Percentiles rank a stretch among this genome's conserved stretches.
Evolutionary conservation across 129 eudicot genomes (phyloP).

Genomic region (Cynara cardunculus): DNA sequence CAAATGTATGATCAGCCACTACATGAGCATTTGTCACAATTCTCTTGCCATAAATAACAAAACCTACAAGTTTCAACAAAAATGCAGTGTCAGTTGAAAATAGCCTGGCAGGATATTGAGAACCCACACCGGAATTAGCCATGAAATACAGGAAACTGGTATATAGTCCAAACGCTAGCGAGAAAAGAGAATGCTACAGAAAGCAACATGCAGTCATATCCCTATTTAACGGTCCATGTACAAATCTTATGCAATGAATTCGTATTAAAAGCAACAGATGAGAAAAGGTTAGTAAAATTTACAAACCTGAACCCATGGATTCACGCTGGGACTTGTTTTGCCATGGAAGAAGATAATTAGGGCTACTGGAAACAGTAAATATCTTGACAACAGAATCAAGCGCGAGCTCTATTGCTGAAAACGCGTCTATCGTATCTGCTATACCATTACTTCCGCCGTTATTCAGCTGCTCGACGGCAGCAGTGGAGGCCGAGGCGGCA

Average conservation of each 20-base stretch:
- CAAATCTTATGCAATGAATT: constrained; percentile 4
- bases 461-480: constrained; percentile 23
- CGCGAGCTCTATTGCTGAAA: constrained; percentile 72
- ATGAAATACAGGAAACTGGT: not conserved
- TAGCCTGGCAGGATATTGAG: not conserved
- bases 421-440: constrained; percentile 37
- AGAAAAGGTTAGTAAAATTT: not conserved
- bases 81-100: not conserved
- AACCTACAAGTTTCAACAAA: constrained; percentile 45
- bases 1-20: constrained; percentile 96
- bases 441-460: constrained; percentile 22
- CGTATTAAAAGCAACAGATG: not conserved
- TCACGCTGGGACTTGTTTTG: constrained; percentile 89
- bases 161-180: not conserved
- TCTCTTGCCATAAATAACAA: constrained; percentile 87
- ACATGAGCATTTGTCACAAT: constrained; percentile 98
- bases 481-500: constrained; percentile 26
- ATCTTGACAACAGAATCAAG: constrained; percentile 95
- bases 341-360: constrained; percentile 87
- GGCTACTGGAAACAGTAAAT: constrained; percentile 85
- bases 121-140: not conserved
- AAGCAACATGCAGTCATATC: not conserved
- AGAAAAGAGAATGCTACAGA: not conserved
- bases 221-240: not conserved
- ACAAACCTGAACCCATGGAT: constrained; percentile 81